Base-by-base conservation (phyloP, 2,329 filamentous ascomycete genomes). In the Ophiosphaerella korrae region DNA sequence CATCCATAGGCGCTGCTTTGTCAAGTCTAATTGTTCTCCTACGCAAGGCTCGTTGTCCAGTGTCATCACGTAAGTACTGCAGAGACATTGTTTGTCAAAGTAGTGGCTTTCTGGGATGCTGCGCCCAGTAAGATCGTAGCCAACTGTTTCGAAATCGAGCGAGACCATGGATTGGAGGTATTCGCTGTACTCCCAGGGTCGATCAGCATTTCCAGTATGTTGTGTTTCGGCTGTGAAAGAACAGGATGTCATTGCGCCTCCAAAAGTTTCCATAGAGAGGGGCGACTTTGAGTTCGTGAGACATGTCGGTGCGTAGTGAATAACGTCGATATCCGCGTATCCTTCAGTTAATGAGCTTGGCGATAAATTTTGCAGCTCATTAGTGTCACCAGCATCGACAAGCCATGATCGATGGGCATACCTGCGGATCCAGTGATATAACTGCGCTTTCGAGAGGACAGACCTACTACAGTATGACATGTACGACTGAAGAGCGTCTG, bases 71-170 rank as follows among this genome's bases (percentile, higher is more conserved):
- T 66, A 67, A 8, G 50, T 26, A 29, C 51, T 44, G 52, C 70
- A 73, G 55, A 73, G 70, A 50, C 70, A 73, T 47, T 45, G 24
- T 52, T 58, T 72, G 43, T 73, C 70, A 42, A 72, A 69, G 50
- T 71, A 72, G 21, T 65, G 47, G 32, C 62, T 64, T 43, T 58
- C 31, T 32, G 13, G 16, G 26, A 70, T 63, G 3, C 13, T 49
- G 12, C 29, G 34, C 11, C 42, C 9, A 21, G 62, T 66, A 21
- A 69, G 58, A 45, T 67, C 55, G 55, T 72, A 73, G 35, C 67
- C 67, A n/a, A 53, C 67, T n/a, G 65, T 70, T 53, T 70, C 62
- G 41, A 35, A 67, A 51, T 68, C 68, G 39, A 73, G 57, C 45
- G 68, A 55, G 33, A 67, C 47, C 41, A 72, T 67, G 18, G 69